Base-by-base conservation (phyloP, 192 early-diverging fungal species). In the Podochytrium sp. region DNA sequence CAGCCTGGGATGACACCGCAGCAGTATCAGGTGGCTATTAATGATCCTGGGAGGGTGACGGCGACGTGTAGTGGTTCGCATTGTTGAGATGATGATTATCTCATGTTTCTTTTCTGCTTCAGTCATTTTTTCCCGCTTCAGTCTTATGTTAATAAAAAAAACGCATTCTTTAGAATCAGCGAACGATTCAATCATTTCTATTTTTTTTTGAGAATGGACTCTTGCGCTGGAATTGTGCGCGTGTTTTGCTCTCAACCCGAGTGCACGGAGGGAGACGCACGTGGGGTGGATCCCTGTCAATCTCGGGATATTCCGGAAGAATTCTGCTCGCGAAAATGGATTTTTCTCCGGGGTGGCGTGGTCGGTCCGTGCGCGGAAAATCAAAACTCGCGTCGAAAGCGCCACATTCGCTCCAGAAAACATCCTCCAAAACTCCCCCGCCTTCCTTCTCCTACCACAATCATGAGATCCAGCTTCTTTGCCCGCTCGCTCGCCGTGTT, bases 31-130 rank as follows among this genome's bases (percentile, higher is more conserved):
- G n/a, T 30, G 12, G 69, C 56, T n/a, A 71, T 71, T 32, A 40
- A 32, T 32, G 69, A 71, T 33, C 69, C 69, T 37, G 69, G 69
- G 10, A n/a, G n/a, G n/a, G 47, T 70, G 20, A 18, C 16, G 16
- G 67, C 51, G 0, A 27, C 40, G 10, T 66, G 64, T 66, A 27
- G 7, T 18, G 64, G 64, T 66, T 6, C 32, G 16, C 49, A 32
- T 39, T 62, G 37, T 10, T 57, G 60, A 62, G 27, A n/a, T n/a
- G n/a, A n/a, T n/a, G n/a, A n/a, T n/a, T n/a, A n/a, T n/a, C n/a
- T n/a, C n/a, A n/a, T n/a, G n/a, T n/a, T n/a, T n/a, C n/a, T n/a
- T n/a, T n/a, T n/a, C n/a, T n/a, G n/a, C n/a, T n/a, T n/a, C n/a
- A n/a, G n/a, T n/a, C n/a, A n/a, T n/a, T n/a, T n/a, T n/a, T n/a